Base-by-base conservation (phyloP, 2,329 filamentous ascomycete genomes). In the Sphaerulina populicola region DNA sequence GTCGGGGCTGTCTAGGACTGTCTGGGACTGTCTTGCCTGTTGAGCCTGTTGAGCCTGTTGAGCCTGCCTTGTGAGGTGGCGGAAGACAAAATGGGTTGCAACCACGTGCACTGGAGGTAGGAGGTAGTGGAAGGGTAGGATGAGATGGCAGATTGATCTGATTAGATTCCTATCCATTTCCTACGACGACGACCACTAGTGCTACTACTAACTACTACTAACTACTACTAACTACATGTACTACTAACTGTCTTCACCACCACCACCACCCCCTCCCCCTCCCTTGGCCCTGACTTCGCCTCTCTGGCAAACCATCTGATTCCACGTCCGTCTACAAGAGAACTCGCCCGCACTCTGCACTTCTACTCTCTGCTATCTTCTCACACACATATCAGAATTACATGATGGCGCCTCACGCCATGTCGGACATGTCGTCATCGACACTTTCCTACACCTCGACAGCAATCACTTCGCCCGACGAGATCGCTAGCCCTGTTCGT, bases 351-450 rank as follows among this genome's bases (percentile, higher is more conserved):
- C 38, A 35, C 38, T 18, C 1, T 40, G 14, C n/a, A 18, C 38
- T 21, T 18, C 6, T 11, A 23, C 6, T 4, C 2, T 40, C 11
- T 23, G 6, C 5, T 46, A 18, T 30, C 8, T 18, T 23, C 23
- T n/a, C n/a, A n/a, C n/a, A 40, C 35, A 12, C n/a, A 47, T 15
- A 43, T 31, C 30, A 31, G 11, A 9, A 27, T 12, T 33, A 56
- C n/a, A 18, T 18, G 37, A 60, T 60, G 58, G 53, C 58, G 33
- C 58, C 58, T 27, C 58, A 58, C 51, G 54, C 58, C 15, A n/a
- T 57, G 21, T 44, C 52, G 10, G 45, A 48, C 37, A 49, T 48
- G 41, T 55, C 53, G 33, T 52, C 53, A 42, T 49, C 37, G 18
- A 29, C 44, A 11, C 40, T 38, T 8, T 57, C 54, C 8, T 31